Evolutionary conservation across 139 green algal genomes (phyloP), one percentile per base, ranked within the genome.

Genomic region (Chlamydomonas sphaeroides): DNA sequence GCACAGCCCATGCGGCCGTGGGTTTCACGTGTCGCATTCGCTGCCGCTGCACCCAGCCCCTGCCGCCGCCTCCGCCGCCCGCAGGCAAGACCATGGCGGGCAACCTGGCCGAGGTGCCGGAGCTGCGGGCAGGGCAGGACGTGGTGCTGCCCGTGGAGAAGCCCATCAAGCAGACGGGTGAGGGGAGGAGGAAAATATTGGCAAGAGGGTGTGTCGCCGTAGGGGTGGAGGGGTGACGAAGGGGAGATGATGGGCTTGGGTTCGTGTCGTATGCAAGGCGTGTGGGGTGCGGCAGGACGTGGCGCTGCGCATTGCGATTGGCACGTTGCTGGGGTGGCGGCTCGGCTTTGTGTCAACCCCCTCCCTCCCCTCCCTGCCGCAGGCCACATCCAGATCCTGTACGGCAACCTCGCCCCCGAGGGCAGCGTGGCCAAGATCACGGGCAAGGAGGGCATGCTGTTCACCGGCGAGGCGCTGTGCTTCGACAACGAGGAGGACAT

Each of bases 361-460:
- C 20, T 42, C 35, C 65, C 15, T 30, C 18, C 65, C 11, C 21
- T n/a, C 5, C 21, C 36, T 35, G 2, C 65, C 23, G 36, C 32
- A 82, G 75, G 84, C 30, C 88, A 90, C 73, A 78, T 91, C 45
- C 94, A 98, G 90, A 97, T 97, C 74, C 84, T 99, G 73, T 99
- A 99, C 86, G 97, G 97, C 78, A 98, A 99, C 91, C 80, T 99
- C 32, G 94, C 95, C 0, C 95, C 95, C 21, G 94, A 97, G 80
- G 97, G 97, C 38, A 96, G 91, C 36, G 97, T 99, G 38, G 97
- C 94, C 38, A 99, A 99, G 93, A 99, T 99, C 89, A 99, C 97
- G 1, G 97, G 97, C 83, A 87, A 92, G 85, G 94, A 96, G 86
- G 92, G 93, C n/a, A 89, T 96, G 33, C 68, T 88, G 67, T 97